phyloP scores from a whole-genome alignment of 495 filamentous ascomycete genomes.

The Bacidia rubella region DNA sequence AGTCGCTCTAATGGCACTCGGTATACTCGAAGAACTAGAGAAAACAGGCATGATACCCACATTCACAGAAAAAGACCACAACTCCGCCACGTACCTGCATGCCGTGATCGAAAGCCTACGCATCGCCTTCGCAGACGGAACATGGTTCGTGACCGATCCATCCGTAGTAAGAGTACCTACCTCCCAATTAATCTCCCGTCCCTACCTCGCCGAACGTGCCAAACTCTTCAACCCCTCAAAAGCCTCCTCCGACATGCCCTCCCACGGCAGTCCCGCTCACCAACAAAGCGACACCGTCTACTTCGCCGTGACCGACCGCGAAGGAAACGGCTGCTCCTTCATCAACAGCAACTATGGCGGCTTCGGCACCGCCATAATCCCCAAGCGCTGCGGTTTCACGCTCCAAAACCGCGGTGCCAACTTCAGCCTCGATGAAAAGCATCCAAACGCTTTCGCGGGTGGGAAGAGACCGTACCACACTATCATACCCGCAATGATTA shows the following conservation, averaged over 20 bases:
- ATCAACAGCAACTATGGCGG: conserved; percentile 91
- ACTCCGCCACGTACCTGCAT: conserved; percentile 69
- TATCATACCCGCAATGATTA: conserved; percentile 88
- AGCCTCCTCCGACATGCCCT: conserved; percentile 38
- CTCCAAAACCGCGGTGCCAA: conserved; percentile 88
- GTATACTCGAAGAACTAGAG: conserved; percentile 78
- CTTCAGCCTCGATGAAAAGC: conserved; percentile 51
- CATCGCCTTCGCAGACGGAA: conserved; percentile 82
- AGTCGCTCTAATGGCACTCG: conserved; percentile 85
- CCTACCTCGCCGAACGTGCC: conserved; percentile 56
- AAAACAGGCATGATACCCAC: conserved; percentile 51
- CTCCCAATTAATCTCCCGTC: conserved; percentile 40
- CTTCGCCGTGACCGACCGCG: conserved; percentile 65
- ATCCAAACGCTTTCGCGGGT: conserved; percentile 70
- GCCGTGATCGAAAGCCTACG: conserved; percentile 79
- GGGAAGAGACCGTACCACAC: conserved; percentile 93
- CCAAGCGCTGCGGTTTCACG: conserved; percentile 71
- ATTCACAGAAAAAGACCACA: conserved; percentile 59
- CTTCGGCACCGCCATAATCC: conserved; percentile 83
- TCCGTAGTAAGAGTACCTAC: conserved; percentile 52
- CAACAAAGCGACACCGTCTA: conserved; percentile 83
- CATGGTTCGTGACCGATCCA: conserved; percentile 83
- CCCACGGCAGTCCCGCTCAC: conserved; percentile 54
- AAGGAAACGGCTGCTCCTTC: conserved; percentile 86
- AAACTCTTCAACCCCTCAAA: conserved; percentile 50